These are phyloP conservation scores for Raffaelea ambrosiae DNA, from an alignment of 2,329 filamentous ascomycete species.

Conservation along the genomic window DNA sequence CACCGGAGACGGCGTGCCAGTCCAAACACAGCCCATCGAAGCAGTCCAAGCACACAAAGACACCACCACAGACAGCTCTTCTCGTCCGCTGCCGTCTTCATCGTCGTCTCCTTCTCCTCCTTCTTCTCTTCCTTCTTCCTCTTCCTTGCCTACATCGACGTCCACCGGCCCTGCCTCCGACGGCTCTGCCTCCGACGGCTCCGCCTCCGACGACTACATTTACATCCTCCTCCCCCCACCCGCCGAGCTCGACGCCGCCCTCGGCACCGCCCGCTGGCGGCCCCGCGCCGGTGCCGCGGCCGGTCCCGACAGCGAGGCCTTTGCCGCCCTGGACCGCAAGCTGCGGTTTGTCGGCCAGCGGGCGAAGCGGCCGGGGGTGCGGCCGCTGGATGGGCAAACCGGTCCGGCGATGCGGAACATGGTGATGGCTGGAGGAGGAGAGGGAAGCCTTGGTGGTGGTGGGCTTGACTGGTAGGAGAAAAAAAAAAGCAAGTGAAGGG, in stretches of 20 bases:
- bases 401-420: slow-evolving; percentile 23
- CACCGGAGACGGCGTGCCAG: no score
- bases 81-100: no score
- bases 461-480: slow-evolving; percentile 37
- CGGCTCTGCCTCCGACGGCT: no score
- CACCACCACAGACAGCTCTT: no score
- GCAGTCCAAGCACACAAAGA: no score
- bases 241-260: slow-evolving; percentile 67
- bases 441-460: slow-evolving; percentile 20
- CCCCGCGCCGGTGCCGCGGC: slow-evolving; percentile 61
- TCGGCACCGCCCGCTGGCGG: slow-evolving; percentile 73
- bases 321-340: slow-evolving; percentile 37
- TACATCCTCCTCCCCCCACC: slow-evolving; percentile 75
- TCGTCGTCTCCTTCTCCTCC: no score
- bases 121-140: no score
- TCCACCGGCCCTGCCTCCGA: no score
- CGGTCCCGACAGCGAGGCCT: slow-evolving; percentile 14
- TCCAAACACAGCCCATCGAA: no score
- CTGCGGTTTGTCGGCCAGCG: slow-evolving; percentile 34
- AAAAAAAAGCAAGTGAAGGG: neutral
- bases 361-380: slow-evolving; percentile 32
- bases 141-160: no score
- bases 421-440: slow-evolving; percentile 27
- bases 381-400: slow-evolving; percentile 16
- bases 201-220: no score